phyloP scores from a whole-genome alignment of 2,329 filamentous ascomycete species.

The Xylaria sp. region DNA sequence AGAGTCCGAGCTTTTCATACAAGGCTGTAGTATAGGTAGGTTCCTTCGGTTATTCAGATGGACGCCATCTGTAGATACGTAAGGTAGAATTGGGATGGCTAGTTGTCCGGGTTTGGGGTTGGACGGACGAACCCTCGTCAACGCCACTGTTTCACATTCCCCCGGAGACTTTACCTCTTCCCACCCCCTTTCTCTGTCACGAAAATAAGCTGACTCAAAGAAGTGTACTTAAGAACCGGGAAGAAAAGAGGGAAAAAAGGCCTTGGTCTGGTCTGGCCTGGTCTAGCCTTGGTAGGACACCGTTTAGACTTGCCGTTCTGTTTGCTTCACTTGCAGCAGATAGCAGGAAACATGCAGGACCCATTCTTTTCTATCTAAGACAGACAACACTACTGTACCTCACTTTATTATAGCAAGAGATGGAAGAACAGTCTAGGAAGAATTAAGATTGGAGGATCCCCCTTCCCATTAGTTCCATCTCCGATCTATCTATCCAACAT shows the following conservation, averaged over 20 bases:
- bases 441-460: conserved; percentile 23
- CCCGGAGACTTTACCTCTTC: conserved; percentile 20
- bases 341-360: conserved; percentile 12
- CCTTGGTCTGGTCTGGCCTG: not conserved
- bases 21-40: not conserved
- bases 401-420: not conserved
- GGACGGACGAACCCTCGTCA: conserved; percentile 7
- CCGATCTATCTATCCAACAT: conserved; percentile 6
- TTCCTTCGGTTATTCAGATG: conserved; percentile 1
- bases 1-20: not conserved
- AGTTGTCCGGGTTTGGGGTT: not conserved
- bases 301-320: conserved; percentile 16
- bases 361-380: not conserved
- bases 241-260: not conserved
- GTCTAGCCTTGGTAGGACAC: conserved; percentile 7
- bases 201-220: conserved; percentile 30
- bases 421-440: not conserved
- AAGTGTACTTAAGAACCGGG: conserved; percentile 9
- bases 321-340: not conserved
- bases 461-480: not conserved
- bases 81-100: too few species aligned
- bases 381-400: not conserved
- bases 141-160: conserved; percentile 34
- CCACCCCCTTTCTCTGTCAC: conserved; percentile 1
- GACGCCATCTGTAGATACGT: not conserved